These are phyloP conservation scores for Cytospora leucostoma DNA, from an alignment of 2,329 filamentous ascomycete species.

Conservation along the genomic window DNA sequence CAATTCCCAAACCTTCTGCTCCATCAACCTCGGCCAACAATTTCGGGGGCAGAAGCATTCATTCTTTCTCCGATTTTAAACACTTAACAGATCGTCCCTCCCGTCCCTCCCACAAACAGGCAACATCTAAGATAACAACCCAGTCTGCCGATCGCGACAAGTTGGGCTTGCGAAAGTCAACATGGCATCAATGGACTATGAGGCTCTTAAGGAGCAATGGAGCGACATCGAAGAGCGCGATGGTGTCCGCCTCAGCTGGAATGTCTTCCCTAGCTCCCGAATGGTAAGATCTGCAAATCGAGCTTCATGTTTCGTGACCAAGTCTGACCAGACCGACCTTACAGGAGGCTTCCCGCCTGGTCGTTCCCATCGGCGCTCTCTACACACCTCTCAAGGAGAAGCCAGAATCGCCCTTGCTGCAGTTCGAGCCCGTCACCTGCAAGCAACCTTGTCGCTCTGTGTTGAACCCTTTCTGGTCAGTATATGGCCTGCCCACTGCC, in stretches of 20 bases:
- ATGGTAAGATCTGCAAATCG: constrained; percentile 64
- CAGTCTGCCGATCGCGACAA: constrained; percentile 7
- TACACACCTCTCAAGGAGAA: constrained; percentile 97
- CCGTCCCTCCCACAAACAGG: constrained; percentile 1
- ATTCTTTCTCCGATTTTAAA: background rate
- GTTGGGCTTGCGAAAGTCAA: constrained; percentile 19
- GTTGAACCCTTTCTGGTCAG: constrained; percentile 94
- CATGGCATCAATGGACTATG: constrained; percentile 74
- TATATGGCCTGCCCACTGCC: constrained; percentile 19
- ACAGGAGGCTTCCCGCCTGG: constrained; percentile 88
- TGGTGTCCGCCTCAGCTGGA: constrained; percentile 96
- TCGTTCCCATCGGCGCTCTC: constrained; percentile 92
- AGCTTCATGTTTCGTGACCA: constrained; percentile 17
- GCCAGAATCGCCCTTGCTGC: constrained; percentile 81
- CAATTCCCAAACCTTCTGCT: constrained; percentile 1
- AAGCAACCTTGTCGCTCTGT: constrained; percentile 95
- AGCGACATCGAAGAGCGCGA: constrained; percentile 95
- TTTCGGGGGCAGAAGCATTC: constrained; percentile 6
- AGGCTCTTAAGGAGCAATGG: constrained; percentile 93
- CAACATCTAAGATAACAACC: constrained; percentile 5
- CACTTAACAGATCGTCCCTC: background rate
- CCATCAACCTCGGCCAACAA: constrained; percentile 7
- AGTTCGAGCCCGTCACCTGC: constrained; percentile 96
- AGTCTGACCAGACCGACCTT: constrained; percentile 34
- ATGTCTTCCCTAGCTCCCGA: constrained; percentile 95